Evolutionary conservation across 2,329 filamentous ascomycete species (phyloP).

Genomic region (Exophiala alcalophila): DNA sequence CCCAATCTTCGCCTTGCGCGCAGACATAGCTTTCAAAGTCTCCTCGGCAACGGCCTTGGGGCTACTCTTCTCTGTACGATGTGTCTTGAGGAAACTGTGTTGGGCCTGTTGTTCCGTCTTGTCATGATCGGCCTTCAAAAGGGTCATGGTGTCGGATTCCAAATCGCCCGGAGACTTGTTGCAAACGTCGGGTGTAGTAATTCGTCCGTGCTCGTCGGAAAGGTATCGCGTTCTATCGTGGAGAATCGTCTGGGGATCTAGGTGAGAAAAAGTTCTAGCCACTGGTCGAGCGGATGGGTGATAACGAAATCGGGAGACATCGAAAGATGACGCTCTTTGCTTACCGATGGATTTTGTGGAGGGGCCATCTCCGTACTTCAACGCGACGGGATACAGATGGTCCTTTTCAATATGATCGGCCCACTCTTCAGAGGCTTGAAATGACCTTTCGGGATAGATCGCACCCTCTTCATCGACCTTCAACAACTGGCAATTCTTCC

Average conservation of each 20-base stretch:
- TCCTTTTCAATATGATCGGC: constrained; percentile 50
- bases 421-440: constrained; percentile 44
- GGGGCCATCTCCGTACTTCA: constrained; percentile 60
- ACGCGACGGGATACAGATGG: constrained; percentile 55
- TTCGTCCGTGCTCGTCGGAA: constrained; percentile 26
- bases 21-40: constrained; percentile 45
- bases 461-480: constrained; percentile 31
- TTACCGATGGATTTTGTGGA: constrained; percentile 56
- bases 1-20: constrained; percentile 52
- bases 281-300: constrained; percentile 10
- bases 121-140: constrained; percentile 25
- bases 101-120: constrained; percentile 36
- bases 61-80: constrained; percentile 38
- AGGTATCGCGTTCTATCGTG: constrained; percentile 25
- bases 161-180: constrained; percentile 34
- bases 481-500: constrained; percentile 35
- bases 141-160: constrained; percentile 35
- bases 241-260: constrained; percentile 29
- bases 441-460: constrained; percentile 31
- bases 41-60: constrained; percentile 48
- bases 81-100: constrained; percentile 42
- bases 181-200: constrained; percentile 21
- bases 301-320: constrained; percentile 21
- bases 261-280: constrained; percentile 28
- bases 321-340: constrained; percentile 32